Percentiles rank a stretch among this genome's conserved stretches.
These are phyloP conservation scores for Tricholoma flavovirens DNA, from an alignment of 768 basidiomycete species.

Conservation along the genomic window DNA sequence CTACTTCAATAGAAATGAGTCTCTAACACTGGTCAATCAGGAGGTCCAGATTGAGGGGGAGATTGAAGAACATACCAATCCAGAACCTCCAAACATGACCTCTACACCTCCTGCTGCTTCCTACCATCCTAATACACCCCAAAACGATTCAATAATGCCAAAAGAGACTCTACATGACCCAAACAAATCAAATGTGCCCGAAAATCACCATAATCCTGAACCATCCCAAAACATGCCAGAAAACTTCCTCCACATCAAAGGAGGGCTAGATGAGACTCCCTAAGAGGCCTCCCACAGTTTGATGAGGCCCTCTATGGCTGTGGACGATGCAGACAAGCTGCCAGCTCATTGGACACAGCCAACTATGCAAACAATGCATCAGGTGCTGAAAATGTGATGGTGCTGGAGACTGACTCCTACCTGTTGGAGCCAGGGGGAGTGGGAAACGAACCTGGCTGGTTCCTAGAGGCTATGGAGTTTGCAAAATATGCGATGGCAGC, in stretches of 20 bases:
- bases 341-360: not conserved
- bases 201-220: not conserved
- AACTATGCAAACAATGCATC: not conserved
- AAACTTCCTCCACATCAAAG: not conserved
- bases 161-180: not conserved
- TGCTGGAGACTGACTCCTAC: not conserved
- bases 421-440: not conserved
- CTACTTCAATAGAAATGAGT: slow-evolving; percentile 13
- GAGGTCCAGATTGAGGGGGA: not conserved
- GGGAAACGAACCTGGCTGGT: not conserved
- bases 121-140: not conserved
- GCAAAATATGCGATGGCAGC: not conserved
- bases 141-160: not conserved
- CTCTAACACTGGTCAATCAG: not conserved
- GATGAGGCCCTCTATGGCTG: not conserved
- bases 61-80: not conserved
- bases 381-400: not conserved
- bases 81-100: not conserved
- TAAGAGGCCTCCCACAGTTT: not conserved
- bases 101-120: not conserved
- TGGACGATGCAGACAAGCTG: not conserved
- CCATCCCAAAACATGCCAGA: not conserved
- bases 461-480: not conserved
- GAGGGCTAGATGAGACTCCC: not conserved
- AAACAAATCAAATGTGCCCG: not conserved